Conservation (phyloP, 2,329 filamentous ascomycete genomes). For the Botrytis cinerea region DNA sequence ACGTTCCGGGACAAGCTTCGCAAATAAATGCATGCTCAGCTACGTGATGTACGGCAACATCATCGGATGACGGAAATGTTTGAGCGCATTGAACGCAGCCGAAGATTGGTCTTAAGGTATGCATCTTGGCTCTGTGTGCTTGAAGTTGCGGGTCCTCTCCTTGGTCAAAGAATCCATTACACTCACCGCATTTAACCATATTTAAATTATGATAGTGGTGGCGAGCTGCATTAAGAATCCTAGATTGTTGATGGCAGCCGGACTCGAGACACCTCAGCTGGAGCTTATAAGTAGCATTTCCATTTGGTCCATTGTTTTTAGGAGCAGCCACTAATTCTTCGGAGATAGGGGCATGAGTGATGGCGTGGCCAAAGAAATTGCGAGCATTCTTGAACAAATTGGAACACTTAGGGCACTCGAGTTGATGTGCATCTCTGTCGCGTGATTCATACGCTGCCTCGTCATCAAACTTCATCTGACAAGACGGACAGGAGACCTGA, state of each 20-base stretch:
- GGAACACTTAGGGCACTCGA: too few relatives aligned
- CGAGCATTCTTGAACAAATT: too few relatives aligned
- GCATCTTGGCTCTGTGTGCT: background rate
- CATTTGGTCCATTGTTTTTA: too few relatives aligned
- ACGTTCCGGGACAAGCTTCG: background rate
- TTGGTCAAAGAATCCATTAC: background rate
- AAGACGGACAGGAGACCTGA: too few relatives aligned
- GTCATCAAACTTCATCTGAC: too few relatives aligned
- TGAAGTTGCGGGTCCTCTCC: background rate
- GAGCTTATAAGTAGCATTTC: too few relatives aligned
- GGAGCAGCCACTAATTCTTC: too few relatives aligned
- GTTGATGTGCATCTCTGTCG: too few relatives aligned
- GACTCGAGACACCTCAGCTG: background rate
- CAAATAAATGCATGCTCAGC: conserved; percentile 4
- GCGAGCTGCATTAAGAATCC: background rate
- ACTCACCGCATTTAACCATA: background rate
- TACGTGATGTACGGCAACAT: background rate
- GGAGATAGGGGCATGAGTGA: too few relatives aligned
- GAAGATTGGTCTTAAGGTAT: background rate
- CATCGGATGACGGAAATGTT: background rate
- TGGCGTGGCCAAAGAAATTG: too few relatives aligned
- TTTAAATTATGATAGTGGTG: background rate
- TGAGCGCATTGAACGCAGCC: background rate
- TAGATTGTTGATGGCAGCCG: background rate
- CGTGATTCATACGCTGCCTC: too few relatives aligned